Evolutionary conservation across 2,329 filamentous ascomycete species (phyloP), one percentile per base, ranked within the genome.

Genomic region (Pezicula neosporulosa): DNA sequence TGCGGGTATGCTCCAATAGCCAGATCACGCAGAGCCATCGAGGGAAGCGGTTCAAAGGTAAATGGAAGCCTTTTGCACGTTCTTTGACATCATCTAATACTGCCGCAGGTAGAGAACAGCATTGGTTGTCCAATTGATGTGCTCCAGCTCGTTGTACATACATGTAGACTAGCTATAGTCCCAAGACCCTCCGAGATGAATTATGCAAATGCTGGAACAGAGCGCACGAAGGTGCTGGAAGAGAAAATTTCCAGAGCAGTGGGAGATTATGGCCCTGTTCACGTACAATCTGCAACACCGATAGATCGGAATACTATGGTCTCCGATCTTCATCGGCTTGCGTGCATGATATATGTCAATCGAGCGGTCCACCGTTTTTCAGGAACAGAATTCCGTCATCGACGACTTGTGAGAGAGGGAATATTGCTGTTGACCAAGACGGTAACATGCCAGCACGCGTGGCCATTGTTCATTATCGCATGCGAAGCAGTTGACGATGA

Each of bases 81-180:
- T 37, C 35, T 37, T 37, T 37, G 35, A 37, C 35, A 37, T 37
- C 35, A 19, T 44, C 18, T 44, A 21, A 21, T 18, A 44, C 24
- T n/a, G 10, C 18, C 6, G 16, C 18, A 44, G 41, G 10, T 21
- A 44, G 13, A 15, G 15, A 36, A 21, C 30, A 47, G 2, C 28
- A 18, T 47, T 9, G 45, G 45, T 19, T 47, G 45, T 38, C 18
- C 45, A 38, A n/a, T 38, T n/a, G 45, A 47, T 21, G 45, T 47
- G 16, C 35, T 47, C 15, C 28, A 47, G 19, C 28, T 47, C 33
- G 12, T 47, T 38, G 30, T 37, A 47, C 30, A 37, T 38, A 39
- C 35, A 35, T 47, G 30, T 47, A 35, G 45, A 38, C 6, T 38
- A 37, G 28, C 30, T 13, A 47, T 47, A 19, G 28, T 18, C 16